Evolutionary conservation across 306 rosid species (phyloP).

Genomic region (Quercus aquifolioides): DNA sequence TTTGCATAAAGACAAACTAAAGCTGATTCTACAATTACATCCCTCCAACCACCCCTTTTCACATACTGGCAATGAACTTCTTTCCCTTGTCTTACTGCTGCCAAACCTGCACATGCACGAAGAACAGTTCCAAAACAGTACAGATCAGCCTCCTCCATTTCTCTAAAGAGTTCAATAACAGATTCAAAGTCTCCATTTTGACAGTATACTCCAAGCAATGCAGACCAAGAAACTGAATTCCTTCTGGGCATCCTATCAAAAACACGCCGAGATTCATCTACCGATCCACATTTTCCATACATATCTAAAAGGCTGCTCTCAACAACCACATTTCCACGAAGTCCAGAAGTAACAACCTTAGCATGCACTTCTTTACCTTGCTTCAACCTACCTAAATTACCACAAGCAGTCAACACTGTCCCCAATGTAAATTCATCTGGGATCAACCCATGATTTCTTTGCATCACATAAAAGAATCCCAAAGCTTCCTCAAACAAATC

Average conservation of each 20-base stretch:
- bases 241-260: slow-evolving; percentile 61
- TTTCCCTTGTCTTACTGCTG: slow-evolving; percentile 74
- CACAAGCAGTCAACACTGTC: slow-evolving; percentile 66
- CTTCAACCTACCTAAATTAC: slow-evolving; percentile 60
- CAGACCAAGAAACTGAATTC: slow-evolving; percentile 78
- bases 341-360: slow-evolving; percentile 52
- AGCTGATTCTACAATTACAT: slow-evolving; percentile 84
- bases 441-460: slow-evolving; percentile 36
- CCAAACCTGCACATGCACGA: slow-evolving; percentile 75
- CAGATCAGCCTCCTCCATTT: slow-evolving; percentile 47
- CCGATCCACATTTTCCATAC: slow-evolving; percentile 85
- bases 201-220: slow-evolving; percentile 74
- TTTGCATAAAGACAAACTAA: slow-evolving; percentile 82
- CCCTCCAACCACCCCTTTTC: slow-evolving; percentile 74
- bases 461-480: slow-evolving; percentile 46
- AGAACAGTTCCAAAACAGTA: slow-evolving; percentile 69
- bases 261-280: slow-evolving; percentile 38
- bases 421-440: slow-evolving; percentile 78
- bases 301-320: slow-evolving; percentile 89
- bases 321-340: slow-evolving; percentile 66
- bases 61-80: slow-evolving; percentile 85
- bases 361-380: slow-evolving; percentile 73
- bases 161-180: slow-evolving; percentile 66
- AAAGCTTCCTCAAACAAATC: slow-evolving; percentile 65
- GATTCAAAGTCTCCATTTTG: slow-evolving; percentile 59